A percentile compares a stretch with the other conserved stretches of the same genome.
Conservation (phyloP, 148 eudicot genomes). For the Drosera capensis region DNA sequence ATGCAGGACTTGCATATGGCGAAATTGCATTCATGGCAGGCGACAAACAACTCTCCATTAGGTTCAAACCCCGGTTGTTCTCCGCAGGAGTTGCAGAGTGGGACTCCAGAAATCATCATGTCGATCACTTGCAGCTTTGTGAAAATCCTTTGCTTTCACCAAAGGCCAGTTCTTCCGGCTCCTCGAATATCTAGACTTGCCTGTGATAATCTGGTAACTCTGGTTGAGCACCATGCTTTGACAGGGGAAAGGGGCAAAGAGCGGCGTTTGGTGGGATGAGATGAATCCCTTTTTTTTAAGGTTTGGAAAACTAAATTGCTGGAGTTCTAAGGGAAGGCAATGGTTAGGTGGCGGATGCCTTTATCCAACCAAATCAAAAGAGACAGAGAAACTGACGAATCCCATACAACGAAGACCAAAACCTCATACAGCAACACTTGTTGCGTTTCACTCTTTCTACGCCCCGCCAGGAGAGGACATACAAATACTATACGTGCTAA, state of each 20-base stretch:
- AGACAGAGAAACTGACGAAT: too few relatives aligned
- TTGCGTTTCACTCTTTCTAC: too few relatives aligned
- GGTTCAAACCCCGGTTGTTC: conserved; percentile 44
- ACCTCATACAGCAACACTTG: too few relatives aligned
- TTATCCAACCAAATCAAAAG: too few relatives aligned
- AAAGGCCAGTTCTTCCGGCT: not conserved
- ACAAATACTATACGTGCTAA: too few relatives aligned
- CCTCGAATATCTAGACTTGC: not conserved
- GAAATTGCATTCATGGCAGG: conserved; percentile 70
- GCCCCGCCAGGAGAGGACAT: too few relatives aligned
- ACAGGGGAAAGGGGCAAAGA: conserved; percentile 5
- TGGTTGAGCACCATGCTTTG: conserved; percentile 5
- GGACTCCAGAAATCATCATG: conserved; percentile 78
- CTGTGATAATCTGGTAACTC: not conserved
- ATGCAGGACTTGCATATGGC: conserved; percentile 69
- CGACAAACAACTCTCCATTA: conserved; percentile 70
- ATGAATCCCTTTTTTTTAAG: conserved; percentile 19
- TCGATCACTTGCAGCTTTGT: conserved; percentile 2
- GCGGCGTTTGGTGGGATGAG: conserved; percentile 13
- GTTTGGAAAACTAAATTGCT: conserved; percentile 42
- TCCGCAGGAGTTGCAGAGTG: conserved; percentile 70
- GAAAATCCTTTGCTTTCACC: conserved; percentile 5
- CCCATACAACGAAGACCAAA: too few relatives aligned
- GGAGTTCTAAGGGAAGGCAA: conserved; percentile 61
- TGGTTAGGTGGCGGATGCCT: too few relatives aligned